Evolutionary conservation across 768 basidiomycete genomes (phyloP).

Genomic region (Tubosaeta sp.): DNA sequence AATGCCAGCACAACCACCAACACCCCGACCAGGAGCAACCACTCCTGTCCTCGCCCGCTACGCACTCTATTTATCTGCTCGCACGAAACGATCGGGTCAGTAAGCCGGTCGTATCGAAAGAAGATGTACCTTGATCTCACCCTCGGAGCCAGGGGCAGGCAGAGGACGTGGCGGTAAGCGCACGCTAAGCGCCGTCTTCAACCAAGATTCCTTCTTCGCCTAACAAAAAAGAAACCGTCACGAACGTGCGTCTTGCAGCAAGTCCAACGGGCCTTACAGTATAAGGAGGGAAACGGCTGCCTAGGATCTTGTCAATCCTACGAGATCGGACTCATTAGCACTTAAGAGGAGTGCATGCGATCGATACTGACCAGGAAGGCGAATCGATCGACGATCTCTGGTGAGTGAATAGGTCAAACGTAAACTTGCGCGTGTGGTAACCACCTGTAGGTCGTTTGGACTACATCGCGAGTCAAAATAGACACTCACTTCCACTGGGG

Average conservation of each 20-base stretch:
- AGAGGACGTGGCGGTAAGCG: conserved; percentile 22
- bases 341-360: too few relatives aligned
- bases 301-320: conserved; percentile 25
- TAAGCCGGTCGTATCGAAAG: background rate
- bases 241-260: background rate
- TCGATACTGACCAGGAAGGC: conserved; percentile 31
- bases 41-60: background rate
- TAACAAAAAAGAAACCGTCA: background rate
- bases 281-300: conserved; percentile 30
- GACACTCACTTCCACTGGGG: conserved; percentile 60
- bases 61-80: background rate
- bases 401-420: conserved; percentile 79
- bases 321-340: background rate
- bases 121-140: conserved; percentile 10
- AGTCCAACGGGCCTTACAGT: conserved; percentile 9
- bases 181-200: conserved; percentile 11
- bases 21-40: conserved; percentile 2
- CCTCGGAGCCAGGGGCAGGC: conserved; percentile 6
- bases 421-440: conserved; percentile 65
- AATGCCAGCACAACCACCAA: conserved; percentile 7
- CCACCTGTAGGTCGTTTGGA: conserved; percentile 43
- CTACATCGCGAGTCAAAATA: conserved; percentile 1
- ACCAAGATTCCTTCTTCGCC: conserved; percentile 24
- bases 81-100: conserved; percentile 8
- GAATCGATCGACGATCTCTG: conserved; percentile 50